Base-by-base conservation (phyloP, 2,329 filamentous ascomycete species). In the Sporothrix protearum region DNA sequence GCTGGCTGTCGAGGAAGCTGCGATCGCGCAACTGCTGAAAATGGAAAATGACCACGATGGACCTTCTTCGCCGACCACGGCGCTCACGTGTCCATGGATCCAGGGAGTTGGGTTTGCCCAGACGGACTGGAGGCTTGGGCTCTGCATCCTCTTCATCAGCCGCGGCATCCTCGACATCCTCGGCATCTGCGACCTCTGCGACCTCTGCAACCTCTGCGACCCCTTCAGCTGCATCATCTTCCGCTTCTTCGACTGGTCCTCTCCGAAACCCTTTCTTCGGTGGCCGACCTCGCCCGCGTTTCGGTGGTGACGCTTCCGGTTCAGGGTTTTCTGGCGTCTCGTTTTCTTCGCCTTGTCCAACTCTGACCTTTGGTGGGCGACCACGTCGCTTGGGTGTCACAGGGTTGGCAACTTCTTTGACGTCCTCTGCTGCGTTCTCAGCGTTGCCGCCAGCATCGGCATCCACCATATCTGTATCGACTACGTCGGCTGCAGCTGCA, bases 1-100 rank as follows among this genome's bases (percentile, higher is more conserved):
- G 2, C 22, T 69, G 51, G 19, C 36, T 33, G 3, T 12, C 45
- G 8, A 76, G 73, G n/a, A 74, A 73, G 4, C 63, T 59, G 2
- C 59, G 63, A 25, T 75, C 68, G 30, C 76, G 77, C 33, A 81
- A 73, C 61, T 77, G 77, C 10, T 77, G 73, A 0, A 75, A 77
- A 49, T 74, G 77, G 59, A 80, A 78, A 2, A 79, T 73, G 1
- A 78, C 72, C 30, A 81, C 76, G 5, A 77, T 66, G 12, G 78
- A 78, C 75, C 79, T 77, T 73, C 76, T 77, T 36, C 76, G 76
- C 14, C 79, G 77, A 3, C 80, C 79, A 30, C 74, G 76, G 22
- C 22, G 36, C 14, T 70, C 75, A 69, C 76, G 79, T 9, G 73
- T 76, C 14, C 73, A 30, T 72, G 73, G 63, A 71, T 78, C 73